Conservation (phyloP, 208 protist genomes). For the Leishmania braziliensis region DNA sequence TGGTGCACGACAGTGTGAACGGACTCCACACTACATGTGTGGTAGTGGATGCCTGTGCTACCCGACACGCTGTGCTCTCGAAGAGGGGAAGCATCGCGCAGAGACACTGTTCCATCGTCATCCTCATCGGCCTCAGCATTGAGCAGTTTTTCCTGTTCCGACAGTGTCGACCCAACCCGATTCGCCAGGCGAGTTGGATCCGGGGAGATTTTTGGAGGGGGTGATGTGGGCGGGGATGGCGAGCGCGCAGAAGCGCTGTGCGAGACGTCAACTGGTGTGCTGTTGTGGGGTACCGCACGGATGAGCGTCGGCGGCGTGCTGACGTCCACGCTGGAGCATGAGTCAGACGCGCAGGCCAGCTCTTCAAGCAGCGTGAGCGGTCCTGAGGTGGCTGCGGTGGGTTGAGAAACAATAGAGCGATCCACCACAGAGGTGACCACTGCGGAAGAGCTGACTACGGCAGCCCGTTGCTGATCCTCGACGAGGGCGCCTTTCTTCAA, state of each 20-base stretch:
- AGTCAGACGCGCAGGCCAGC: conserved; percentile 25
- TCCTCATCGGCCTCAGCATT: not conserved
- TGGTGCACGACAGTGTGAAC: conserved; percentile 23
- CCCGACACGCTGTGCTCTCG: conserved; percentile 27
- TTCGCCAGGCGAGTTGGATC: not conserved
- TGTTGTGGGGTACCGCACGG: not conserved
- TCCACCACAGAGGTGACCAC: not conserved
- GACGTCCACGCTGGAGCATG: conserved; percentile 6
- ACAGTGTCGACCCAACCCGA: not conserved
- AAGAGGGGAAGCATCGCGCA: conserved; percentile 34
- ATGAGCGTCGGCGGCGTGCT: not conserved
- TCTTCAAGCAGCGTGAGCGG: conserved; percentile 24
- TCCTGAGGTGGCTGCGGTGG: not conserved
- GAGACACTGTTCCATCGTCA: conserved; percentile 4
- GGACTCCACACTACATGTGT: conserved; percentile 17
- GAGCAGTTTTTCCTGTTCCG: not conserved
- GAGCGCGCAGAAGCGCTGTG: conserved; percentile 1
- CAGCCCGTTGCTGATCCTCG: not conserved
- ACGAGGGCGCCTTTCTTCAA: not conserved
- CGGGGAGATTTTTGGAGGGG: not conserved
- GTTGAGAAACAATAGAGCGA: not conserved
- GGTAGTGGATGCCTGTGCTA: conserved; percentile 19
- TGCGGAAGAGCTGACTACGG: not conserved
- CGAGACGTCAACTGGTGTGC: not conserved
- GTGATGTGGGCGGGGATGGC: not conserved